These are phyloP conservation scores for Tulasnella sp. DNA, from an alignment of 768 basidiomycete genomes.

Conservation along the genomic window DNA sequence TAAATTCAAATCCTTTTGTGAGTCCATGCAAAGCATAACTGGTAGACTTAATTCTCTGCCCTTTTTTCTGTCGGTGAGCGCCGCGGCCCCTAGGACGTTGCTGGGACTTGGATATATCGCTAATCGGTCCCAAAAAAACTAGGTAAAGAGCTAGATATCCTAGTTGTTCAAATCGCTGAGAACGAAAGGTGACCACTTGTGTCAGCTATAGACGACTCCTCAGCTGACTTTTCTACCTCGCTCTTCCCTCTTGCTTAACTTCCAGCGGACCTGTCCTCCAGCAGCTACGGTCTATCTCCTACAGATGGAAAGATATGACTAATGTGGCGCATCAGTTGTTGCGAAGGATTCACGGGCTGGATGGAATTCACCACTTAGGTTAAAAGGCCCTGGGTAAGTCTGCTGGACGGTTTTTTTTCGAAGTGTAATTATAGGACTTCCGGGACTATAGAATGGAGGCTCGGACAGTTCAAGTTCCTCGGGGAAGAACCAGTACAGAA, in stretches of 20 bases:
- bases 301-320: background rate
- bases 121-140: background rate
- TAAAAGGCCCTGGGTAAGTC: background rate
- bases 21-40: background rate
- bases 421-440: background rate
- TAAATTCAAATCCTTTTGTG: background rate
- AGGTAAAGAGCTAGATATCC: background rate
- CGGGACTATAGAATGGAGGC: background rate
- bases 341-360: background rate
- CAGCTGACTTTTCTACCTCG: background rate
- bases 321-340: background rate
- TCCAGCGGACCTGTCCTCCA: background rate
- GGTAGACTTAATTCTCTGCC: background rate
- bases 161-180: background rate
- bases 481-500: background rate
- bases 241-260: background rate
- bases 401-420: background rate
- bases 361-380: background rate
- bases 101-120: background rate
- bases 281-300: background rate
- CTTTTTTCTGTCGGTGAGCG: background rate
- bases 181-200: background rate
- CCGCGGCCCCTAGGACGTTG: background rate
- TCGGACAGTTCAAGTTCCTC: background rate
- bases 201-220: background rate